These are phyloP conservation scores for Emergomyces pasteurianus DNA, from an alignment of 2,329 filamentous ascomycete species.

Conservation along the genomic window DNA sequence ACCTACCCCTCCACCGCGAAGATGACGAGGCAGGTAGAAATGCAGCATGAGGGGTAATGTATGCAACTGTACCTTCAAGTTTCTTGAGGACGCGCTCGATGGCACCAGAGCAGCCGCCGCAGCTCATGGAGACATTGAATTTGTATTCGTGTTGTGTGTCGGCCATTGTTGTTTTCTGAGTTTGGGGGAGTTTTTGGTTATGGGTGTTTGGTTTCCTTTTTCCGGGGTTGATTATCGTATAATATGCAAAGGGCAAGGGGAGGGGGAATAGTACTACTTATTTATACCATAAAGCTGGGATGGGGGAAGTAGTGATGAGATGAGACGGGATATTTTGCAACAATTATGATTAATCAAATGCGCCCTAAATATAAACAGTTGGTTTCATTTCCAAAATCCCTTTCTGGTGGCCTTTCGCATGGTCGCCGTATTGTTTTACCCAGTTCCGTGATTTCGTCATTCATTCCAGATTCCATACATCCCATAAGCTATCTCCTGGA, in stretches of 20 bases:
- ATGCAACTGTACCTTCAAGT: conserved; percentile 58
- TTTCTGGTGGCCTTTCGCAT: no score
- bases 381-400: no score
- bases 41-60: neutral
- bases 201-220: neutral
- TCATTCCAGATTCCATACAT: no score
- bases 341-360: no score
- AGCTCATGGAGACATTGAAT: conserved; percentile 90
- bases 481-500: neutral
- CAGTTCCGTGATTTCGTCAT: neutral
- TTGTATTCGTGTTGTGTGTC: conserved; percentile 72
- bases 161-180: neutral
- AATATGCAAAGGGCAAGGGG: neutral
- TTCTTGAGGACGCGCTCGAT: conserved; percentile 86
- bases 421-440: neutral
- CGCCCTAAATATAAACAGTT: no score
- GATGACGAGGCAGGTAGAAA: neutral
- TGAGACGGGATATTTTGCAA: neutral
- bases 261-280: no score
- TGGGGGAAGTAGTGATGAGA: neutral
- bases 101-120: conserved; percentile 90
- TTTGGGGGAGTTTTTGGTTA: neutral
- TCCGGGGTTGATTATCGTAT: no score
- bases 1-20: neutral
- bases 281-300: no score